phyloP scores from a whole-genome alignment of 139 green algal genomes.

The Coccomyxa sp. region DNA sequence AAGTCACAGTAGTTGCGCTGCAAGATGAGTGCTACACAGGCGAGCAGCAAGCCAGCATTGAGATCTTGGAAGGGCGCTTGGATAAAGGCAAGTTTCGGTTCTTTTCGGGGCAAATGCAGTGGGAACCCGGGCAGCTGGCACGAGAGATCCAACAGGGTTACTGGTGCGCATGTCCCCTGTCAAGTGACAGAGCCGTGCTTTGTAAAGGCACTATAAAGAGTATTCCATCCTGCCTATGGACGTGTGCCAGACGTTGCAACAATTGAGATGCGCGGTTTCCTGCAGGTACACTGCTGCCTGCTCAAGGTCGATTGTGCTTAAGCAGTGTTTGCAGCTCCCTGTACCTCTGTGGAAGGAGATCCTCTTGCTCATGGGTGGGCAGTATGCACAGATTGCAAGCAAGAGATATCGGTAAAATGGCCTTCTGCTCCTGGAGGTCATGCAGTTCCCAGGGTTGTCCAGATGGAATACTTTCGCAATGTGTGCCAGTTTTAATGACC shows the following conservation, averaged over 20 bases:
- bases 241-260: not conserved
- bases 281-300: slow-evolving; percentile 41
- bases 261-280: not conserved
- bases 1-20: not conserved
- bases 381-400: not conserved
- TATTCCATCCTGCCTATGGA: no score
- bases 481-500: no score
- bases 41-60: slow-evolving; percentile 19
- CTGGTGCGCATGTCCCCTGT: slow-evolving; percentile 31
- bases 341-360: slow-evolving; percentile 64
- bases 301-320: slow-evolving; percentile 53
- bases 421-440: no score
- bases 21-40: not conserved
- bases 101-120: slow-evolving; percentile 47
- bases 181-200: not conserved
- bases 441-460: no score
- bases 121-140: slow-evolving; percentile 48
- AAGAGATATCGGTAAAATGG: not conserved
- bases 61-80: slow-evolving; percentile 22
- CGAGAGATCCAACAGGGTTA: slow-evolving; percentile 30
- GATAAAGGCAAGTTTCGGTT: slow-evolving; percentile 49
- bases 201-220: no score
- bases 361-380: slow-evolving; percentile 48
- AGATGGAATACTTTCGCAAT: no score
- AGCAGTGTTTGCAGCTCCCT: slow-evolving; percentile 59